phyloP scores from a whole-genome alignment of 1,139 yeast genomes.

The Spathaspora sp. region DNA sequence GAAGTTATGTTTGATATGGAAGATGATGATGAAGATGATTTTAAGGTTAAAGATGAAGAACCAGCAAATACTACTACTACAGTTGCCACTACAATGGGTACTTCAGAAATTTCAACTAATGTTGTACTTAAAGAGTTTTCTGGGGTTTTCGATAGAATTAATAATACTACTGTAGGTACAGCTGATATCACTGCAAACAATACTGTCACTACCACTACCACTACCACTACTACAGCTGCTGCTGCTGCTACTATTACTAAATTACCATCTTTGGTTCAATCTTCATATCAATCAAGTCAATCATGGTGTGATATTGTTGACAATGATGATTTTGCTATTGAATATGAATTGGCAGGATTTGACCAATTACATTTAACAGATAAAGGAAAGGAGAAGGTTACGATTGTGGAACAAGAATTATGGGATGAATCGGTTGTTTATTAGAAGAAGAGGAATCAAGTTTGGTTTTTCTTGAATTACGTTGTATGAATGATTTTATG shows the following conservation, averaged over 20 bases:
- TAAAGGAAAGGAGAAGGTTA: constrained; percentile 5
- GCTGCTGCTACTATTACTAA: constrained; percentile 1
- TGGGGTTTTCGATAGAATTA: constrained; percentile 1
- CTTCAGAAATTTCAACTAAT: constrained; percentile 2
- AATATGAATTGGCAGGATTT: constrained; percentile 8
- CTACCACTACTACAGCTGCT: not conserved
- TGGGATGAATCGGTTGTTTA: constrained; percentile 6
- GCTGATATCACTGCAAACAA: not conserved
- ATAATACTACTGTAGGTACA: not conserved
- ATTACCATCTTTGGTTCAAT: constrained; percentile 31
- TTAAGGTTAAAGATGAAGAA: constrained; percentile 5
- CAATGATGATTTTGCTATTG: constrained; percentile 18
- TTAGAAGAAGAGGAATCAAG: constrained; percentile 1
- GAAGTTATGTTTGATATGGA: constrained; percentile 19
- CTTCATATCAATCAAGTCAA: constrained; percentile 26
- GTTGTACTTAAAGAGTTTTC: not conserved
- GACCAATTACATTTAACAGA: constrained; percentile 2
- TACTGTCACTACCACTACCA: not conserved
- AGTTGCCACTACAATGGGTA: not conserved
- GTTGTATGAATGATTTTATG: not conserved
- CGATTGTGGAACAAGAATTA: constrained; percentile 9
- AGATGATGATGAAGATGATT: constrained; percentile 16
- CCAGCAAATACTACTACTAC: not conserved
- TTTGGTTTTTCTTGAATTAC: not conserved
- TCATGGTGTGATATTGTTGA: constrained; percentile 40